Evolutionary conservation across 1,284 basidiomycete genomes (phyloP).

Genomic region (Puccinia triticina): DNA sequence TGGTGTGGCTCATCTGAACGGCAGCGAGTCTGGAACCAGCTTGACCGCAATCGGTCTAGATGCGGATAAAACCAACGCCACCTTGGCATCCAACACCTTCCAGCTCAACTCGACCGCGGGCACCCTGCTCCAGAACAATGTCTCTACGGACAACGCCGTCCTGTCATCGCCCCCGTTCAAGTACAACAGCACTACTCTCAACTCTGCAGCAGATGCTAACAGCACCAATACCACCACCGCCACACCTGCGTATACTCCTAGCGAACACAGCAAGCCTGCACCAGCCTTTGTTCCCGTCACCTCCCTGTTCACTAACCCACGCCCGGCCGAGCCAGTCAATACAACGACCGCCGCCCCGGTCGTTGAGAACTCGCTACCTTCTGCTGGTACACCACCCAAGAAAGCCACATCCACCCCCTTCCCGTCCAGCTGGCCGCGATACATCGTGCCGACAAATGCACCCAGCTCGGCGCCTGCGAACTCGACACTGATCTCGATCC

Average conservation of each 20-base stretch:
- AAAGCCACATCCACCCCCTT: slow-evolving; percentile 8
- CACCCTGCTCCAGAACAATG: not conserved
- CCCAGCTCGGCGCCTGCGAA: slow-evolving; percentile 19
- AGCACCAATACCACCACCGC: not conserved
- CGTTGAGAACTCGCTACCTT: not conserved
- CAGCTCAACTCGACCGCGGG: not conserved
- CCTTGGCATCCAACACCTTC: slow-evolving; percentile 2
- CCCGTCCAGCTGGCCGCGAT: slow-evolving; percentile 41
- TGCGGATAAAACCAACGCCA: not conserved
- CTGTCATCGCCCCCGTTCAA: not conserved
- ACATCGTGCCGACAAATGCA: slow-evolving; percentile 35
- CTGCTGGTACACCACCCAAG: not conserved
- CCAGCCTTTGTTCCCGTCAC: slow-evolving; percentile 35
- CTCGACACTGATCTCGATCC: slow-evolving; percentile 54
- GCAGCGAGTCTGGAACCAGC: not conserved
- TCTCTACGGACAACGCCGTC: not conserved
- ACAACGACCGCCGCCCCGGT: not conserved
- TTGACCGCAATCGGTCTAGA: not conserved
- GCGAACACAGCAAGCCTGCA: slow-evolving; percentile 3
- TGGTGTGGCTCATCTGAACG: not conserved
- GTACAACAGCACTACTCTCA: not conserved
- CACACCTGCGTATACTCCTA: not conserved
- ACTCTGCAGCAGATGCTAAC: not conserved
- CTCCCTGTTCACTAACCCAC: slow-evolving; percentile 26
- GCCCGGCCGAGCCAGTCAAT: not conserved